Base-by-base conservation (phyloP, 768 basidiomycete species). In the Phaeolepiota aurea region DNA sequence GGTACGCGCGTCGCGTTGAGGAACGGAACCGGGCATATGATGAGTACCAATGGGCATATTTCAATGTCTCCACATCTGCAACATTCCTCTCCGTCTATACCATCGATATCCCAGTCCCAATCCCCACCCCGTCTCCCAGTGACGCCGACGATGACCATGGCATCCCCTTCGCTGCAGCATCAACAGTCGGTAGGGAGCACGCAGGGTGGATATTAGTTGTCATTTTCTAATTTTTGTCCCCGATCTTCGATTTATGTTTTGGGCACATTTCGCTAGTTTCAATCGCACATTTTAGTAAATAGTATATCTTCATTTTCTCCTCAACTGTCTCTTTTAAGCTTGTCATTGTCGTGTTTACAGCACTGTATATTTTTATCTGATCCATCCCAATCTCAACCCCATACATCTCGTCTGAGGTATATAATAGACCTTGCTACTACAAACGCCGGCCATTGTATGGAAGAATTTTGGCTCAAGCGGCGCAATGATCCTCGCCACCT, bases 161-260 rank as follows among this genome's bases (percentile, higher is more conserved):
- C 70, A 20, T 77, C 76, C 2, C 77, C 77, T 11, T 70, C 72
- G 23, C 49, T 76, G 40, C 74, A 73, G 53, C 74, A 74, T 43
- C 74, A 76, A 47, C 73, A 74, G 49, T 58, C 63, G 12, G 68
- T 73, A 19, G 69, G 69, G 16, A 68, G 64, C 44, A 71, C 68
- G 37, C 72, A 76, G 56, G 70, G 65, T 49, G 70, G 73, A 37
- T 76, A 74, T 63, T 77, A 44, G 52, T 47, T n/a, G n/a, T n/a
- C n/a, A n/a, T 37, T 28, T 38, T 45, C 30, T 33, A 21, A 42
- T 32, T 20, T 43, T 49, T 23, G 23, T 44, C 30, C 16, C 19
- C 37, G n/a, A 28, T 28, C 25, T 28, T 28, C 25, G 25, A 28
- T 28, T n/a, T 28, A 28, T 28, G 25, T 28, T 28, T 28, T 28